These are phyloP conservation scores for Hypoxylon fuscum DNA, from an alignment of 495 filamentous ascomycete genomes.

Conservation along the genomic window DNA sequence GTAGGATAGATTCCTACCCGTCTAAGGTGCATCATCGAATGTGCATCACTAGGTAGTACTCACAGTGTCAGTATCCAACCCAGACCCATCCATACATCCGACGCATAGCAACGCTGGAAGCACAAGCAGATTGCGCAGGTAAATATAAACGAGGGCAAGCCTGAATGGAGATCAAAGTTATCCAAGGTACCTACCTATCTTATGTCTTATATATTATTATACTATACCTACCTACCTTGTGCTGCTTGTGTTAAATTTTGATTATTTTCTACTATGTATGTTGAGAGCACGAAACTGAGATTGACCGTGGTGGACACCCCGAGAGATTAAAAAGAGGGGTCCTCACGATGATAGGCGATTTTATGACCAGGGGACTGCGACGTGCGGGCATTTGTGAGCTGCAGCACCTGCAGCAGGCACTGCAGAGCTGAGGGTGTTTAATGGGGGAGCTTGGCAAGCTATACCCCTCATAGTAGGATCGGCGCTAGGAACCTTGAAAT, in stretches of 20 bases:
- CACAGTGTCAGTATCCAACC: background rate
- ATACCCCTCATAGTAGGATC: slow-evolving; percentile 22
- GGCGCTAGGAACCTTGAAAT: slow-evolving; percentile 6
- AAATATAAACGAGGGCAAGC: too few relatives aligned
- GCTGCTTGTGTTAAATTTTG: too few relatives aligned
- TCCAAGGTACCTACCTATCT: too few relatives aligned
- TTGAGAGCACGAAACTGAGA: too few relatives aligned
- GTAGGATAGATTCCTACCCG: background rate
- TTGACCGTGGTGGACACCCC: background rate
- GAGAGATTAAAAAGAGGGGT: slow-evolving; percentile 1
- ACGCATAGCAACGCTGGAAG: too few relatives aligned
- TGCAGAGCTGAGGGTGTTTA: slow-evolving; percentile 19
- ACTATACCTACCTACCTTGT: too few relatives aligned
- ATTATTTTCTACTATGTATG: too few relatives aligned
- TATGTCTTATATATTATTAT: too few relatives aligned
- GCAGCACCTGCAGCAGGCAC: background rate
- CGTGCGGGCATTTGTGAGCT: too few relatives aligned
- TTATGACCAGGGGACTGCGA: slow-evolving; percentile 2
- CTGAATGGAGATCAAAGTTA: too few relatives aligned
- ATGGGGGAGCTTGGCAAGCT: slow-evolving; percentile 28
- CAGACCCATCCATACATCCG: too few relatives aligned
- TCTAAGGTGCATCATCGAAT: background rate
- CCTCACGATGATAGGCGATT: background rate
- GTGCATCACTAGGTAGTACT: background rate
- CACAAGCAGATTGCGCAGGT: too few relatives aligned